Conservation (phyloP, 495 filamentous ascomycete species). For the Aspergillus coremiiformis region DNA sequence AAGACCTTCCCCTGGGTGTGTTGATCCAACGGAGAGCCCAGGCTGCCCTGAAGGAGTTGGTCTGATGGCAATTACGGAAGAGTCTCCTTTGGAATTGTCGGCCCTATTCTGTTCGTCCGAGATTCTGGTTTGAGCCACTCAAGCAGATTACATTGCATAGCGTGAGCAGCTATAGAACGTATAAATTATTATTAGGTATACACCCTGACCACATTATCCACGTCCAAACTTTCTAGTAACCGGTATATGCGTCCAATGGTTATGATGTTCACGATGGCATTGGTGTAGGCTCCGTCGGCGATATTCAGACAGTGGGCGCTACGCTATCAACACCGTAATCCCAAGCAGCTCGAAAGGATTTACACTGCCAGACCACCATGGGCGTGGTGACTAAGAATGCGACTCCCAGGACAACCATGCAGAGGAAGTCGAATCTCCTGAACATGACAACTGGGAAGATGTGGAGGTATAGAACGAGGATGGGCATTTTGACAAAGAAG, state of each 20-base stretch:
- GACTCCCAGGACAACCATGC: neutral
- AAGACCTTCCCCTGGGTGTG: conserved; percentile 66
- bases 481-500: conserved; percentile 4
- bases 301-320: neutral
- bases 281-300: neutral
- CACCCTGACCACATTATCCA: neutral
- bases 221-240: neutral
- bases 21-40: conserved; percentile 26
- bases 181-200: neutral
- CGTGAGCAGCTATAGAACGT: neutral
- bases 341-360: neutral
- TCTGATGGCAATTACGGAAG: neutral
- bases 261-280: neutral
- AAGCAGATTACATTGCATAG: neutral
- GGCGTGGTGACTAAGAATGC: neutral
- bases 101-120: neutral
- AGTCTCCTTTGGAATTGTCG: neutral
- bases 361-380: neutral
- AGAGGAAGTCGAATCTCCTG: neutral
- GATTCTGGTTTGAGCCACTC: neutral
- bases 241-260: too few species aligned
- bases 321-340: neutral
- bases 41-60: neutral
- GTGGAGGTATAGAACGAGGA: conserved; percentile 5
- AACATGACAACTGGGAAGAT: neutral